Percentiles rank a stretch among this genome's conserved stretches.
phyloP scores from a whole-genome alignment of 192 early-diverging fungal species.

The Ambispora gerdemannii region DNA sequence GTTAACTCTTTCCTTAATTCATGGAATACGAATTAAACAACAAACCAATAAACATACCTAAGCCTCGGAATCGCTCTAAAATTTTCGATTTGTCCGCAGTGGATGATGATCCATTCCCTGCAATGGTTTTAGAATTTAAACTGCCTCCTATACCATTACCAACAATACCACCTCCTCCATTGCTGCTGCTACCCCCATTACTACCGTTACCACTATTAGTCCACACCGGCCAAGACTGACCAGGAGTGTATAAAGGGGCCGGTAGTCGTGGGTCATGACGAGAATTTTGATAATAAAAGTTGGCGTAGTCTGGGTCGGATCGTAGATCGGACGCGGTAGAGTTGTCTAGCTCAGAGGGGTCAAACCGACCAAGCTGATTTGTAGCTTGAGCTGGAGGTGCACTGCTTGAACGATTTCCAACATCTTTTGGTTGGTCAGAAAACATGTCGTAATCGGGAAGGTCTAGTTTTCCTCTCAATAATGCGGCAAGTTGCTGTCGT shows the following conservation, averaged over 20 bases:
- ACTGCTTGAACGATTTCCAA: conserved; percentile 63
- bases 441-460: conserved; percentile 39
- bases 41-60: conserved; percentile 25
- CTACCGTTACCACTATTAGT: conserved; percentile 32
- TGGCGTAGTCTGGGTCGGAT: conserved; percentile 63
- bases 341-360: conserved; percentile 39
- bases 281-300: conserved; percentile 54
- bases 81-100: conserved; percentile 7
- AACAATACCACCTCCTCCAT: conserved; percentile 23
- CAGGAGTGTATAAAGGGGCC: conserved; percentile 59
- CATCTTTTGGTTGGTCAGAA: conserved; percentile 39
- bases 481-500: conserved; percentile 49
- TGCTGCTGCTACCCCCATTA: conserved; percentile 34
- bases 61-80: conserved; percentile 26
- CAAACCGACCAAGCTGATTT: conserved; percentile 47
- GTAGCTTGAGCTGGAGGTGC: conserved; percentile 74
- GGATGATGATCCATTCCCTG: conserved; percentile 16
- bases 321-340: conserved; percentile 50
- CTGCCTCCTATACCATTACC: conserved; percentile 21
- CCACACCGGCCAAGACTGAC: conserved; percentile 65
- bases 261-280: conserved; percentile 60
- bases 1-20: too few relatives aligned
- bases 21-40: not conserved
- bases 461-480: conserved; percentile 53
- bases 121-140: conserved; percentile 21